A percentile compares a stretch with the other conserved stretches of the same genome.
Conservation (phyloP, 352 stramenopile species). For the Globisporangium acanthophoron region DNA sequence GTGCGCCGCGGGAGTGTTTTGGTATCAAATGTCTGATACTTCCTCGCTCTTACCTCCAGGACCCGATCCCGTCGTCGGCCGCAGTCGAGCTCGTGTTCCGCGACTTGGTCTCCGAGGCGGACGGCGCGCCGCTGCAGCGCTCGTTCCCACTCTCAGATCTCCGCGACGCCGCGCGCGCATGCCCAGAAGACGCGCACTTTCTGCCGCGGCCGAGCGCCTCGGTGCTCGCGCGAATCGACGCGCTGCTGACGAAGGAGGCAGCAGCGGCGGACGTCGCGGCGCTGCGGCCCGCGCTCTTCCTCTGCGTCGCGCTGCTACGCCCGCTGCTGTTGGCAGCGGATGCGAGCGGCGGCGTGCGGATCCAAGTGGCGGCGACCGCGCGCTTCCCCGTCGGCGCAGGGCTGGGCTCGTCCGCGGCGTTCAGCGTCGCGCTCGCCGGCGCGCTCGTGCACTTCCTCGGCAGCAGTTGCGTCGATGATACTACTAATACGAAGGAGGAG, state of each 20-base stretch:
- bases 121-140: conserved; percentile 26
- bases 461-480: too few species aligned
- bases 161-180: conserved; percentile 24
- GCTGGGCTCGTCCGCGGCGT: conserved; percentile 88
- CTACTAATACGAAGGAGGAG: too few species aligned
- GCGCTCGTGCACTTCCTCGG: conserved; percentile 32
- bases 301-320: conserved; percentile 52
- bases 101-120: conserved; percentile 34
- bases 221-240: conserved; percentile 44
- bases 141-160: conserved; percentile 28
- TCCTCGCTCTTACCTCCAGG: neutral
- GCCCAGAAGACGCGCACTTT: conserved; percentile 38
- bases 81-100: conserved; percentile 44
- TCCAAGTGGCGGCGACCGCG: conserved; percentile 38
- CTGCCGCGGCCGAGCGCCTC: conserved; percentile 34
- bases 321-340: conserved; percentile 20
- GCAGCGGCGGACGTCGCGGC: conserved; percentile 34
- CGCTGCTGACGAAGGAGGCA: conserved; percentile 32
- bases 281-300: conserved; percentile 49
- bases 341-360: conserved; percentile 19
- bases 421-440: conserved; percentile 82
- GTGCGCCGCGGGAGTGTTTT: too few species aligned
- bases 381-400: conserved; percentile 83
- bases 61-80: neutral
- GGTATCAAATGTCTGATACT: too few species aligned